Evolutionary conservation across 208 protist species (phyloP).

Genomic region (Acanthamoeba healyi): DNA sequence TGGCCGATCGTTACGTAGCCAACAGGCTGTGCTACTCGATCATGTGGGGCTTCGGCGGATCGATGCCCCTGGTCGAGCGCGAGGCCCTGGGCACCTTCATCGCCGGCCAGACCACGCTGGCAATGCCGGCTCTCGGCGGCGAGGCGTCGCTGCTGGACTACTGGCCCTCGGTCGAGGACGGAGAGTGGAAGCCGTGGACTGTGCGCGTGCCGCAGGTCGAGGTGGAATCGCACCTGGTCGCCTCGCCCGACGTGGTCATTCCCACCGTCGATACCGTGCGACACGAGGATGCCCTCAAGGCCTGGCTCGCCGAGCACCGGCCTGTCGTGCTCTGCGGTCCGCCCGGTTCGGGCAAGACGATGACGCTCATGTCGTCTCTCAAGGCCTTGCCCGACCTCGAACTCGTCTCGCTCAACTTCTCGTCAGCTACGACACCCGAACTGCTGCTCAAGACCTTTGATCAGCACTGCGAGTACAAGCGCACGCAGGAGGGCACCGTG

Average conservation of each 20-base stretch:
- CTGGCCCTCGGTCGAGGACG: slow-evolving; percentile 81
- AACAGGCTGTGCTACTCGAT: slow-evolving; percentile 95
- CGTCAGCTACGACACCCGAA: slow-evolving; percentile 96
- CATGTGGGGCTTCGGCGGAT: slow-evolving; percentile 96
- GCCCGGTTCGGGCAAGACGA: slow-evolving; percentile 97
- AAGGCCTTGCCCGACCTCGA: slow-evolving; percentile 95
- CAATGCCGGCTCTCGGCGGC: background rate
- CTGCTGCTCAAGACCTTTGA: slow-evolving; percentile 98
- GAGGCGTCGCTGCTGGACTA: slow-evolving; percentile 69
- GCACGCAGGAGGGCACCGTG: slow-evolving; percentile 94
- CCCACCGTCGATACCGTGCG: slow-evolving; percentile 98
- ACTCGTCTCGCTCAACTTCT: slow-evolving; percentile 98
- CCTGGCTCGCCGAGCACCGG: slow-evolving; percentile 95
- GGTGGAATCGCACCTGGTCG: slow-evolving; percentile 94
- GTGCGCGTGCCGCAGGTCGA: slow-evolving; percentile 92
- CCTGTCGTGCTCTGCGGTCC: slow-evolving; percentile 82
- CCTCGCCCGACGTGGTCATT: slow-evolving; percentile 96
- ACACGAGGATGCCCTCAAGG: slow-evolving; percentile 96
- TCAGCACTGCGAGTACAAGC: slow-evolving; percentile 96
- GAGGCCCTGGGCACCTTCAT: slow-evolving; percentile 83
- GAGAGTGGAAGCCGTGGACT: slow-evolving; percentile 91
- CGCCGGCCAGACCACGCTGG: background rate
- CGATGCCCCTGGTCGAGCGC: slow-evolving; percentile 79
- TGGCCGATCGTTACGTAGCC: slow-evolving; percentile 89
- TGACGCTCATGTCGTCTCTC: slow-evolving; percentile 97